Conservation (phyloP, 2,329 filamentous ascomycete genomes). For the Aspergillus niger region DNA sequence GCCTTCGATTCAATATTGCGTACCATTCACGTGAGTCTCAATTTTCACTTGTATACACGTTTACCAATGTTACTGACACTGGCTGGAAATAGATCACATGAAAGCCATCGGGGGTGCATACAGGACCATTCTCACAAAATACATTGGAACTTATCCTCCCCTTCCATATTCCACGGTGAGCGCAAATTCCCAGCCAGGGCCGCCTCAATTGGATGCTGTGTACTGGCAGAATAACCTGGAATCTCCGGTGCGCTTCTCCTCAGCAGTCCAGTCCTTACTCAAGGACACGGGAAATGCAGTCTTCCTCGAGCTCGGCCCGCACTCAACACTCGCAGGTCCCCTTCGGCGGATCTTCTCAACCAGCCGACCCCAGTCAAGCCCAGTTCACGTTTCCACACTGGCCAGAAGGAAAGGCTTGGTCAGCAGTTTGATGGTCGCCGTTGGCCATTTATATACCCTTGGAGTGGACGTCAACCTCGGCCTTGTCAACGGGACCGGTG, state of each 20-base stretch:
- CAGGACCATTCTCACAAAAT: neutral
- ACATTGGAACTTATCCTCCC: too few relatives aligned
- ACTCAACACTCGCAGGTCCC: slow-evolving; percentile 39
- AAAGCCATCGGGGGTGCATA: slow-evolving; percentile 13
- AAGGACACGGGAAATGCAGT: slow-evolving; percentile 13
- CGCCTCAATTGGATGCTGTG: neutral
- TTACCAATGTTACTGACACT: too few relatives aligned
- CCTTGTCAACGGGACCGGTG: neutral
- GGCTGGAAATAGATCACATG: slow-evolving; percentile 14
- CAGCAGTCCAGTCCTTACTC: neutral
- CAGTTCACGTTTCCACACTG: neutral
- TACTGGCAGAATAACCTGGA: slow-evolving; percentile 27
- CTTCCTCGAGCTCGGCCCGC: slow-evolving; percentile 38
- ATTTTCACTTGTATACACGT: neutral
- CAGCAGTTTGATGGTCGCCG: neutral
- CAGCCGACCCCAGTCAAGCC: neutral
- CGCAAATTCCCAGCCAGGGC: too few relatives aligned
- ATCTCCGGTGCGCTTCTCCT: slow-evolving; percentile 23
- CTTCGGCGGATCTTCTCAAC: slow-evolving; percentile 13
- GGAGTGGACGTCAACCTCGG: neutral
- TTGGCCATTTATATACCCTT: neutral
- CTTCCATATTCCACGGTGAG: too few relatives aligned
- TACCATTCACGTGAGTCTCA: slow-evolving; percentile 21
- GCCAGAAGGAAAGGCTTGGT: neutral
- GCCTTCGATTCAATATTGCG: slow-evolving; percentile 21